Conservation (phyloP, 2,329 filamentous ascomycete genomes). For the Setomelanomma holmii region DNA sequence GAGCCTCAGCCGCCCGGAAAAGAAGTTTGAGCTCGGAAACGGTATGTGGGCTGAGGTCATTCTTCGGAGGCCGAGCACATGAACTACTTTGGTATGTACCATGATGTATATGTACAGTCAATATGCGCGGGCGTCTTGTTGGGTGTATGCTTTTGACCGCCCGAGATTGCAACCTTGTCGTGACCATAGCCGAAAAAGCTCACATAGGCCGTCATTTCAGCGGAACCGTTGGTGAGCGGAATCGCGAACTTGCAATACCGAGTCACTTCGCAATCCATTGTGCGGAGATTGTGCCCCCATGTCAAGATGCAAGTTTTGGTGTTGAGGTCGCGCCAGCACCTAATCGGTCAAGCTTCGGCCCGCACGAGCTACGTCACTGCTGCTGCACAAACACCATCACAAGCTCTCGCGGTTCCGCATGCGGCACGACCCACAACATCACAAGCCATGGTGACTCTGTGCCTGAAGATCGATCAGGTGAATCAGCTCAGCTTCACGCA, state of each 20-base stretch:
- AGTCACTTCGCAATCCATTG: too few relatives aligned
- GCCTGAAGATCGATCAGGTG: constrained; percentile 22
- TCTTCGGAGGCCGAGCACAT: neutral
- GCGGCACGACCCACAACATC: constrained; percentile 8
- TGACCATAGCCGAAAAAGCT: neutral
- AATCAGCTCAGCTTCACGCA: too few relatives aligned
- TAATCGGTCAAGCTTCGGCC: constrained; percentile 5
- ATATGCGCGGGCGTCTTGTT: neutral
- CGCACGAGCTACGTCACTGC: constrained; percentile 13
- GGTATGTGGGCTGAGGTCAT: constrained; percentile 14
- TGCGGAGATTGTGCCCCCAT: too few relatives aligned
- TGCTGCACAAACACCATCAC: neutral
- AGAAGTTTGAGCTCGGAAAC: constrained; percentile 1
- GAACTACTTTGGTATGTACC: constrained; percentile 1
- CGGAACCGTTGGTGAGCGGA: neutral
- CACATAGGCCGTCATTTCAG: too few relatives aligned
- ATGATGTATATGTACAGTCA: constrained; percentile 5
- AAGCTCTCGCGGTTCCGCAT: constrained; percentile 16
- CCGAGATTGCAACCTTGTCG: neutral
- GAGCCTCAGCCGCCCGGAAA: constrained; percentile 1
- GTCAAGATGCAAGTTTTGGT: constrained; percentile 3
- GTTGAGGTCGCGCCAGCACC: constrained; percentile 1
- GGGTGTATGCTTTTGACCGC: neutral
- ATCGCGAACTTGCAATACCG: neutral
- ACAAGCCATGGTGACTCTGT: constrained; percentile 6